Evolutionary conservation across 2,329 filamentous ascomycete genomes (phyloP), one percentile per base, ranked within the genome.

Genomic region (Monosporascus sp.): DNA sequence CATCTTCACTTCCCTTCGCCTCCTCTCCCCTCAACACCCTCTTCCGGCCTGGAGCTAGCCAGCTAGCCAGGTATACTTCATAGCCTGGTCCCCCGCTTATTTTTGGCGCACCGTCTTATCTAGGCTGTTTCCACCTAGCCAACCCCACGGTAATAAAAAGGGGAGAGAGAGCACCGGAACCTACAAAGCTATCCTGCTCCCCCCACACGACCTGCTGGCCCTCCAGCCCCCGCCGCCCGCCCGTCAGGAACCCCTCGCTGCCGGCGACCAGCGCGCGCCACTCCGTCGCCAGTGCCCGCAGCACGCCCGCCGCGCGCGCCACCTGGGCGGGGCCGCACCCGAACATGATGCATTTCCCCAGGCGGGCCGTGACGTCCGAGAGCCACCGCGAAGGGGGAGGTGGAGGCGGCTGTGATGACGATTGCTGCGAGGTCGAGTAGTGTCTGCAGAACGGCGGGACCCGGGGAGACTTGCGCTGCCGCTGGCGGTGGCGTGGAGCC

Each of bases 281-380:
- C 58, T 88, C 83, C 8, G 65, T 69, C 2, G 82, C 78, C 22
- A 92, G 67, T 40, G 80, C 75, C 46, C 76, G 72, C 24, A 89
- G 65, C n/a, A 92, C 78, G 1, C 64, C 64, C 0, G 79, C 81
- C 0, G 85, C 86, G 49, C 81, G 77, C 7, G 71, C 61, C 4
- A 82, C 72, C 65, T 91, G 87, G 31, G 68, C 63, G 2, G 72
- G 69, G n/a, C 73, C 73, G 60, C 89, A 77, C 3, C 89, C 89
- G 65, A 91, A 93, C 57, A 79, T 81, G 59, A 93, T 82, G 67
- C 89, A 92, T 71, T 84, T 85, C 2, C 88, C 89, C 27, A 93
- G 73, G 19, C 89, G 80, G 16, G 74, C 64, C 65, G 85, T 87
- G 43, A 87, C 79, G 54, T 86, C 80, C 5, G 84, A 80, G 37